Evolutionary conservation across 2,329 filamentous ascomycete genomes (phyloP).

Genomic region (Claviceps spartinae): DNA sequence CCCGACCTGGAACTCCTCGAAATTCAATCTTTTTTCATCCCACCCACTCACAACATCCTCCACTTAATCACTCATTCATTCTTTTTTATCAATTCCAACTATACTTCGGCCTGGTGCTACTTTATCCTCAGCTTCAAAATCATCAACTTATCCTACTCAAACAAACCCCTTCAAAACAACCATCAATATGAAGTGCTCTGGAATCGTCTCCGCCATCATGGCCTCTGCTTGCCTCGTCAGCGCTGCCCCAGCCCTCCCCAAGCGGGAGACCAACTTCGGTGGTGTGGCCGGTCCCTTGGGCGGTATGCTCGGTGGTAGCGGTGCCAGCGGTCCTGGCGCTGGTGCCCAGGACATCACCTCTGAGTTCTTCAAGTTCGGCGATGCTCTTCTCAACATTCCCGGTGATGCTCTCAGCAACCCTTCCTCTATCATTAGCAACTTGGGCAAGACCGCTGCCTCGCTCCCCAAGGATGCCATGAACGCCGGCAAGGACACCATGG

Average conservation of each 20-base stretch:
- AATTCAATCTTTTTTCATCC: too few species aligned
- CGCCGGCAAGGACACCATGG: background rate
- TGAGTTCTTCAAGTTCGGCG: constrained; percentile 8
- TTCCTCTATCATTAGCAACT: background rate
- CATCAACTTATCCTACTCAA: background rate
- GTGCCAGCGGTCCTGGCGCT: background rate
- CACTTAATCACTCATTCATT: too few species aligned
- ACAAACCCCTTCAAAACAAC: background rate
- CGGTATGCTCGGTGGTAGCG: background rate
- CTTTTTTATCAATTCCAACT: too few species aligned
- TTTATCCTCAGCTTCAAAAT: background rate
- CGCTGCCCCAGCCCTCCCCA: constrained; percentile 1
- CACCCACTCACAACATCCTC: too few species aligned
- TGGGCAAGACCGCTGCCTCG: background rate
- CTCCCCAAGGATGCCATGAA: background rate
- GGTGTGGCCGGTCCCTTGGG: background rate
- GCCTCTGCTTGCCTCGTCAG: constrained; percentile 1
- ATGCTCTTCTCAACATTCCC: constrained; percentile 9
- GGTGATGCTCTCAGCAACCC: constrained; percentile 5
- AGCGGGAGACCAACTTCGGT: constrained; percentile 3
- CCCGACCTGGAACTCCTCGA: too few species aligned
- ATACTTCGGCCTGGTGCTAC: background rate
- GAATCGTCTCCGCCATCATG: constrained; percentile 1
- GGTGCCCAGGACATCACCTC: constrained; percentile 5
- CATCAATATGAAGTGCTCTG: constrained; percentile 2